Conservation (phyloP, 176 grass and related monocot species). For the Calamus simplicifolius region DNA sequence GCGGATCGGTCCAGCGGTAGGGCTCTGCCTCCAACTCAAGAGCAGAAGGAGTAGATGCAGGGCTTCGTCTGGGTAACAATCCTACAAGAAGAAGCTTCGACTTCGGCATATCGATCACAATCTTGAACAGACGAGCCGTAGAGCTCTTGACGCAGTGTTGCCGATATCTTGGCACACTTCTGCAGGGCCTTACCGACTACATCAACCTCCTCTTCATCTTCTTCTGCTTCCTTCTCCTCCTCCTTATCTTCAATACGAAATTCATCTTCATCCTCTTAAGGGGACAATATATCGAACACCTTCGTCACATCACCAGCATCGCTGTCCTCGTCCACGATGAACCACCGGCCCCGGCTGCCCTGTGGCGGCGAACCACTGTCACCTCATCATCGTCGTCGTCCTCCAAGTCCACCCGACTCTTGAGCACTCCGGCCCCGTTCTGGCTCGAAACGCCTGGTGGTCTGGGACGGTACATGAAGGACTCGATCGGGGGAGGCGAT, state of each 20-base stretch:
- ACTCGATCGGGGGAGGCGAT: conserved; percentile 62
- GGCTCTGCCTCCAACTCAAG: too few species aligned
- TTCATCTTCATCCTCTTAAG: conserved; percentile 33
- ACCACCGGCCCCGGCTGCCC: conserved; percentile 32
- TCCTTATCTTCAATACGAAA: conserved; percentile 1
- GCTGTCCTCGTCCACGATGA: conserved; percentile 65
- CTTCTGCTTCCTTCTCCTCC: conserved; percentile 2
- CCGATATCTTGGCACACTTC: conserved; percentile 75
- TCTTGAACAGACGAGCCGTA: conserved; percentile 43
- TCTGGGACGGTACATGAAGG: conserved; percentile 52
- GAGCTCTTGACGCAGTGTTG: conserved; percentile 47
- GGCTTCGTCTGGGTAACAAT: conserved; percentile 97
- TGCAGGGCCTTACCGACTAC: conserved; percentile 70
- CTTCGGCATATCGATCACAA: conserved; percentile 69
- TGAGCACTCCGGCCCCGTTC: background rate
- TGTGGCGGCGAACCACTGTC: conserved; percentile 11
- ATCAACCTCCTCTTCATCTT: conserved; percentile 29
- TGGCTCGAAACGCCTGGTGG: background rate
- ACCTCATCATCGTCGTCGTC: conserved; percentile 56
- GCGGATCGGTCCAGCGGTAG: too few species aligned
- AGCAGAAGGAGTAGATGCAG: too few species aligned
- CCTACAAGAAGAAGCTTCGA: conserved; percentile 53
- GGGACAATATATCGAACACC: conserved; percentile 11
- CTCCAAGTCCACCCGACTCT: conserved; percentile 43
- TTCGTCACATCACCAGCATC: conserved; percentile 25